Evolutionary conservation across 306 rosid genomes (phyloP).

Genomic region (Pterocarpus santalinus): DNA sequence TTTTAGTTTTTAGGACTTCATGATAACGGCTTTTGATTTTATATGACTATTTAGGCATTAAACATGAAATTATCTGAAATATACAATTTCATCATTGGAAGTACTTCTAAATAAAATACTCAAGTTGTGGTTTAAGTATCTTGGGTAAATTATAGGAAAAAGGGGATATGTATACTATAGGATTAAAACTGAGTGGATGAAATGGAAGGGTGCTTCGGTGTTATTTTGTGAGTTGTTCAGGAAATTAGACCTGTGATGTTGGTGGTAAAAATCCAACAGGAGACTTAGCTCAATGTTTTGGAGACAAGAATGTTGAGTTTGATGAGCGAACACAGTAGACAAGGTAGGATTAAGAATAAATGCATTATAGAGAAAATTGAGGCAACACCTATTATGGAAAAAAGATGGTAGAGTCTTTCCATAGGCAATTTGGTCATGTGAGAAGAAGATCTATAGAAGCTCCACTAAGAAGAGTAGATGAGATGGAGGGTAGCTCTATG

Average conservation of each 20-base stretch:
- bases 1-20: constrained; percentile 4
- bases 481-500: not conserved
- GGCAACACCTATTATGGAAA: not conserved
- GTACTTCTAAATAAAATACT: not conserved
- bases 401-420: not conserved
- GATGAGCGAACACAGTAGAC: not conserved
- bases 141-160: not conserved
- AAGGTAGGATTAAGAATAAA: not conserved
- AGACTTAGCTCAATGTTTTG: not conserved
- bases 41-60: not conserved
- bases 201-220: not conserved
- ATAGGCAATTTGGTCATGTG: not conserved
- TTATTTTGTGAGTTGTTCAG: not conserved
- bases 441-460: not conserved
- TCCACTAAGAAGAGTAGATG: not conserved
- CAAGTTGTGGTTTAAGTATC: not conserved
- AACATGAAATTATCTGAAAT: constrained; percentile 7
- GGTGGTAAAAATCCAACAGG: not conserved
- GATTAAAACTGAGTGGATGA: not conserved
- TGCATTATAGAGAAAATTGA: not conserved
- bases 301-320: not conserved
- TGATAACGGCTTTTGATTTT: constrained; percentile 8
- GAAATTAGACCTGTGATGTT: not conserved
- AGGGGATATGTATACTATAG: not conserved
- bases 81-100: not conserved